Conservation (phyloP, 2,329 filamentous ascomycete genomes). For the Orbilia blumenaviensis region DNA sequence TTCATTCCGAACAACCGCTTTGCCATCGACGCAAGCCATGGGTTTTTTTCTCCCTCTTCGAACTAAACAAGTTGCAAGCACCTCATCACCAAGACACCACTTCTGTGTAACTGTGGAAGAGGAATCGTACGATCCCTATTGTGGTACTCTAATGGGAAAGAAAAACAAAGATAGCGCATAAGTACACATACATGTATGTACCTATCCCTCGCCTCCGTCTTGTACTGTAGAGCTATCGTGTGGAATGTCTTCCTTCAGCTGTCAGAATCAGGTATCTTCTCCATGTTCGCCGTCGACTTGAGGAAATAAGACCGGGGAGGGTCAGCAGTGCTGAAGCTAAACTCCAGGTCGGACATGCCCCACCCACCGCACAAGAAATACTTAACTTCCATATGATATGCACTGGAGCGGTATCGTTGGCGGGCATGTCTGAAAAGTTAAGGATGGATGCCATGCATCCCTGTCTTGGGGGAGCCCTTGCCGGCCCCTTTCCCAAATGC, state of each 20-base stretch:
- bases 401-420: slow-evolving; percentile 7
- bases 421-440: slow-evolving; percentile 5
- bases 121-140: background rate
- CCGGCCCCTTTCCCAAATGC: slow-evolving; percentile 35
- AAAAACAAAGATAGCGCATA: no score
- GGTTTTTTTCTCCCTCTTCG: no score
- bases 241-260: background rate
- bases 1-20: slow-evolving; percentile 12
- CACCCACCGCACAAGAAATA: slow-evolving; percentile 36
- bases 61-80: no score
- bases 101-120: slow-evolving; percentile 7
- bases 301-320: slow-evolving; percentile 1
- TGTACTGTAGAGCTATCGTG: background rate
- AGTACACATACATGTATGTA: no score
- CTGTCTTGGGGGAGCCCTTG: slow-evolving; percentile 26
- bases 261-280: slow-evolving; percentile 5
- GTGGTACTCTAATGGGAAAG: background rate
- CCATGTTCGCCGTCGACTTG: slow-evolving; percentile 16
- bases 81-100: no score
- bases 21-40: background rate
- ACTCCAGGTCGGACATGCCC: slow-evolving; percentile 38
- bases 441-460: slow-evolving; percentile 36
- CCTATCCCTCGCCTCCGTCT: background rate
- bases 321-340: slow-evolving; percentile 14
- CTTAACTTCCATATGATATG: no score